A percentile compares a stretch with the other conserved stretches of the same genome.
Evolutionary conservation across 1,139 yeast species (phyloP).

Genomic region (Pichia sp.): DNA sequence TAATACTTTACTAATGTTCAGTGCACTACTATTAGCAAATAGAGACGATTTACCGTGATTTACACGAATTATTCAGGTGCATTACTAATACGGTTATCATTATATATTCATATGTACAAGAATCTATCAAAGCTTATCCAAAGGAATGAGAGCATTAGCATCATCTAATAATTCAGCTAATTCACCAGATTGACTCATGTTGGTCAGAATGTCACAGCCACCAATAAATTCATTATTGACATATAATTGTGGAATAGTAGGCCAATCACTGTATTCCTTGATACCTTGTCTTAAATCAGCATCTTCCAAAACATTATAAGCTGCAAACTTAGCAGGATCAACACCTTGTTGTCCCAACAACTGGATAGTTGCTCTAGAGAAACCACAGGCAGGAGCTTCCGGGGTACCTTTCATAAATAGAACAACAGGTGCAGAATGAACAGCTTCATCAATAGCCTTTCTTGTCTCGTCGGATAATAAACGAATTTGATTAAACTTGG

Average conservation of each 20-base stretch:
- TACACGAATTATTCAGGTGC: too few species aligned
- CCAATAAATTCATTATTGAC: conserved; percentile 84
- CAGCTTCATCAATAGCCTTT: conserved; percentile 78
- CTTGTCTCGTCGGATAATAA: conserved; percentile 70
- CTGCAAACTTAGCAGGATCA: conserved; percentile 93
- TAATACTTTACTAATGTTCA: too few species aligned
- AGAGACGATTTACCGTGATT: too few species aligned
- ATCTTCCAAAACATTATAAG: conserved; percentile 93
- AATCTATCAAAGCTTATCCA: conserved; percentile 30
- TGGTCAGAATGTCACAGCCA: conserved; percentile 91
- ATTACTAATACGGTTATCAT: too few species aligned
- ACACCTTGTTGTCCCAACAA: conserved; percentile 95
- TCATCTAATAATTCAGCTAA: conserved; percentile 74
- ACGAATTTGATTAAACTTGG: conserved; percentile 27
- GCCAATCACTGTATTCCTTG: conserved; percentile 95
- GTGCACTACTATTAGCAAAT: too few species aligned
- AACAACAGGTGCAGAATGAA: conserved; percentile 85
- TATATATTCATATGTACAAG: too few species aligned
- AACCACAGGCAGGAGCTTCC: conserved; percentile 97
- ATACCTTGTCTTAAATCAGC: conserved; percentile 87
- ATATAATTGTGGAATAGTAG: conserved; percentile 68
- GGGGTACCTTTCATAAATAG: conserved; percentile 97
- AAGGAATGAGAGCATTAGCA: conserved; percentile 74
- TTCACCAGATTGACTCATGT: conserved; percentile 92
- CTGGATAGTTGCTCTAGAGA: conserved; percentile 90